Evolutionary conservation across 768 basidiomycete species (phyloP), one percentile per base, ranked within the genome.

Genomic region (Boletus patriciae): DNA sequence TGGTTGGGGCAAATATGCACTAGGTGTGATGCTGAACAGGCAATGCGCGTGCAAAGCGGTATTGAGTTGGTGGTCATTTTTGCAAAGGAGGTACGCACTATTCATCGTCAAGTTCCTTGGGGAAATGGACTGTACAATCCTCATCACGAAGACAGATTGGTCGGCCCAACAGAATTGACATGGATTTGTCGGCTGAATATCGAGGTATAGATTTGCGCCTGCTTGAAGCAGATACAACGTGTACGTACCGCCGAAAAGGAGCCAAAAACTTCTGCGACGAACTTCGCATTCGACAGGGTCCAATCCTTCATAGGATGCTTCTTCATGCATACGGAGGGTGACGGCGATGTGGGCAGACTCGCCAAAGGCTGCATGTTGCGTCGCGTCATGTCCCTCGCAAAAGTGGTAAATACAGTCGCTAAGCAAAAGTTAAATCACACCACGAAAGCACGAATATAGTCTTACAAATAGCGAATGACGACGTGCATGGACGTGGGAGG

Each of bases 211-310:
- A 23, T 50, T 21, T n/a, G 23, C 23, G 43, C 31, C 50, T 31
- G 52, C 13, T 50, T 42, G 40, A 51, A 49, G 27, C 19, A 46
- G 37, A 53, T n/a, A 44, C 7, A 25, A 53, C 44, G 47, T 12
- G 23, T 25, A 76, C 82, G 48, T 67, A 90, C 90, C 93, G 69
- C 89, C 91, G 66, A 94, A 94, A 37, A 94, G 80, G 13, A 96
- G 76, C 91, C 92, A 95, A 74, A 95, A 96, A 31, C 84, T 83
- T 54, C 94, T 79, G 52, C 93, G 81, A n/a, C 92, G 78, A 16
- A 94, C 83, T 72, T 94, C 90, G 59, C 86, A 87, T 77, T 95
- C 92, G 59, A 95, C 87, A 36, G 92, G 90, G 70, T 92, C 88
- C 55, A 93, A 79, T 11, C 83, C 83, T 52, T 90, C 86, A 67